Evolutionary conservation across 768 basidiomycete species (phyloP).

Genomic region (Trametes cinnabarina): DNA sequence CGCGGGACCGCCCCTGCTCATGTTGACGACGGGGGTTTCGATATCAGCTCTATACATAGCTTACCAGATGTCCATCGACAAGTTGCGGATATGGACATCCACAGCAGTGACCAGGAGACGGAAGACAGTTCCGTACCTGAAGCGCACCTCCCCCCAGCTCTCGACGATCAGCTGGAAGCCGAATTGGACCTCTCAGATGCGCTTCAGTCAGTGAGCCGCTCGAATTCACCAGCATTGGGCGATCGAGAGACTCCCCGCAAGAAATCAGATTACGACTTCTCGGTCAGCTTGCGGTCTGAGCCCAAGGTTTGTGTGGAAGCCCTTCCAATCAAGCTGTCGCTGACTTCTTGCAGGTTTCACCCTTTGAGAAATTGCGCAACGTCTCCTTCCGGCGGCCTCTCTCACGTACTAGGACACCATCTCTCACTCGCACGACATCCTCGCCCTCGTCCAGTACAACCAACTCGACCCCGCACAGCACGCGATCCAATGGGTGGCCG

Average conservation of each 20-base stretch:
- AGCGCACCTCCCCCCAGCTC: slow-evolving; percentile 20
- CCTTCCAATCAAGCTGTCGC: background rate
- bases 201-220: slow-evolving; percentile 28
- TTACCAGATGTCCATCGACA: slow-evolving; percentile 19
- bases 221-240: slow-evolving; percentile 21
- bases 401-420: slow-evolving; percentile 35
- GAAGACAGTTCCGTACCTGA: slow-evolving; percentile 26
- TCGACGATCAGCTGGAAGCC: slow-evolving; percentile 19
- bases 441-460: slow-evolving; percentile 29
- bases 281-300: slow-evolving; percentile 33
- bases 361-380: slow-evolving; percentile 28
- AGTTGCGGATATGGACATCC: slow-evolving; percentile 21
- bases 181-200: slow-evolving; percentile 30
- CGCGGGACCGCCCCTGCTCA: slow-evolving; percentile 3
- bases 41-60: slow-evolving; percentile 33
- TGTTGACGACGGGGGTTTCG: slow-evolving; percentile 29
- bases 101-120: slow-evolving; percentile 28
- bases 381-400: slow-evolving; percentile 30
- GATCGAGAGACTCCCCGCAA: slow-evolving; percentile 23
- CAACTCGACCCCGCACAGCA: slow-evolving; percentile 42
- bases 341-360: slow-evolving; percentile 25
- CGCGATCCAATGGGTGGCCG: slow-evolving; percentile 41
- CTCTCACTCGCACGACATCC: slow-evolving; percentile 32
- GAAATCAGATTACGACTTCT: slow-evolving; percentile 32
- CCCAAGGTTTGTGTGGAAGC: slow-evolving; percentile 25